Percentiles rank a stretch among this genome's conserved stretches.
Conservation (phyloP, 805 yeast species). For the Myxozyma sirexii region DNA sequence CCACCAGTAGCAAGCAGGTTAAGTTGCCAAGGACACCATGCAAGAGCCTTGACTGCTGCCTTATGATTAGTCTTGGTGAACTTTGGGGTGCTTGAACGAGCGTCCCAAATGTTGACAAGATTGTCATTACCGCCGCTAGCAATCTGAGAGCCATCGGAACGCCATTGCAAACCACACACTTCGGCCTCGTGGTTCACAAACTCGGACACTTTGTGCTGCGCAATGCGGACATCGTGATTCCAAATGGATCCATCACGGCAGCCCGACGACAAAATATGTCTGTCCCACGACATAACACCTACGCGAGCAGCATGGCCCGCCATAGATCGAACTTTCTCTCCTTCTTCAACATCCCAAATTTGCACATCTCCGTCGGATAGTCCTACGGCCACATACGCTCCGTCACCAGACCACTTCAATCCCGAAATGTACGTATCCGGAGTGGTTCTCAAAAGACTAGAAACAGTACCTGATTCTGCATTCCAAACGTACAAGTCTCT, state of each 20-base stretch:
- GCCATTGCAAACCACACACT: constrained; percentile 88
- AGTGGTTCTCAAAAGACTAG: constrained; percentile 60
- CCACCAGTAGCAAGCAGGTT: constrained; percentile 95
- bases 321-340: constrained; percentile 71
- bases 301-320: constrained; percentile 72
- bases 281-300: constrained; percentile 83
- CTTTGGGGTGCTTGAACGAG: constrained; percentile 66
- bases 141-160: constrained; percentile 78
- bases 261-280: constrained; percentile 81
- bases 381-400: constrained; percentile 82
- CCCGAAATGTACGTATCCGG: constrained; percentile 61
- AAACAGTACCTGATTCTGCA: constrained; percentile 78
- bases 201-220: constrained; percentile 67
- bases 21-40: constrained; percentile 89
- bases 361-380: constrained; percentile 80
- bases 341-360: constrained; percentile 89
- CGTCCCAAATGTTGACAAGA: constrained; percentile 90
- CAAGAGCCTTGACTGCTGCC: constrained; percentile 93
- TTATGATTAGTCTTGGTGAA: constrained; percentile 77
- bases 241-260: constrained; percentile 80
- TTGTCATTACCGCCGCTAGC: constrained; percentile 96
- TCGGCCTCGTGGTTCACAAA: constrained; percentile 78
- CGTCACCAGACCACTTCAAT: constrained; percentile 89
- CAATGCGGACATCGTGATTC: constrained; percentile 87
- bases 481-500: constrained; percentile 88